A percentile compares a stretch with the other conserved stretches of the same genome.
Conservation (phyloP, 2,329 filamentous ascomycete genomes). For the Xylaria hypoxylon region DNA sequence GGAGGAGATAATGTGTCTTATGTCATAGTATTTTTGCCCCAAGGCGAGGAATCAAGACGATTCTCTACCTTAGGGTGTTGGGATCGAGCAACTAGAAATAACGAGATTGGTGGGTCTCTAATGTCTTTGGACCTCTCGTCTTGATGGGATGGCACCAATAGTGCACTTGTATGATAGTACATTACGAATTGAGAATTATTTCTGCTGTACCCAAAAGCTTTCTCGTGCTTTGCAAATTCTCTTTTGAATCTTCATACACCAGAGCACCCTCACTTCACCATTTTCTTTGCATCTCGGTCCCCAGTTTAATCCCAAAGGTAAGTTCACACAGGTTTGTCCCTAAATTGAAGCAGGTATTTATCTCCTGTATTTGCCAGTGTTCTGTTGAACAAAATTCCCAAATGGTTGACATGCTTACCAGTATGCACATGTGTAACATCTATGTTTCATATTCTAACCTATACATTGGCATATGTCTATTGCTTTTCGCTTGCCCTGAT, state of each 20-base stretch:
- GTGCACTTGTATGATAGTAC: constrained; percentile 49
- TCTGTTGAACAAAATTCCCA: background rate
- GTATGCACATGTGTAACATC: no score
- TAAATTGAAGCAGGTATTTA: background rate
- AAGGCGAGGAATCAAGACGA: constrained; percentile 24
- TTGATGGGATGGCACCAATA: constrained; percentile 33
- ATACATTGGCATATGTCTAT: no score
- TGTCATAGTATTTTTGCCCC: constrained; percentile 36
- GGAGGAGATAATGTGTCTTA: constrained; percentile 43
- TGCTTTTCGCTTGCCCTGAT: no score
- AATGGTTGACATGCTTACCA: background rate
- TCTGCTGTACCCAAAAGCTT: constrained; percentile 55
- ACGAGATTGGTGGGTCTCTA: constrained; percentile 31
- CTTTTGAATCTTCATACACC: background rate
- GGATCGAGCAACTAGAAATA: constrained; percentile 30
- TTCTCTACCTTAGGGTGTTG: constrained; percentile 25
- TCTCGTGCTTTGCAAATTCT: constrained; percentile 58
- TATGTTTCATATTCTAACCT: no score
- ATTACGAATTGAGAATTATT: constrained; percentile 40
- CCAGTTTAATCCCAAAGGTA: background rate
- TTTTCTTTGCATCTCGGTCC: background rate
- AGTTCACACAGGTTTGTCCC: background rate
- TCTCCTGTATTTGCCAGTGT: background rate
- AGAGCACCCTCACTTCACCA: background rate
- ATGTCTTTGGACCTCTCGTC: constrained; percentile 34